Evolutionary conservation across 1,139 yeast genomes (phyloP).

Genomic region (Debaryomycetaceae sp.): DNA sequence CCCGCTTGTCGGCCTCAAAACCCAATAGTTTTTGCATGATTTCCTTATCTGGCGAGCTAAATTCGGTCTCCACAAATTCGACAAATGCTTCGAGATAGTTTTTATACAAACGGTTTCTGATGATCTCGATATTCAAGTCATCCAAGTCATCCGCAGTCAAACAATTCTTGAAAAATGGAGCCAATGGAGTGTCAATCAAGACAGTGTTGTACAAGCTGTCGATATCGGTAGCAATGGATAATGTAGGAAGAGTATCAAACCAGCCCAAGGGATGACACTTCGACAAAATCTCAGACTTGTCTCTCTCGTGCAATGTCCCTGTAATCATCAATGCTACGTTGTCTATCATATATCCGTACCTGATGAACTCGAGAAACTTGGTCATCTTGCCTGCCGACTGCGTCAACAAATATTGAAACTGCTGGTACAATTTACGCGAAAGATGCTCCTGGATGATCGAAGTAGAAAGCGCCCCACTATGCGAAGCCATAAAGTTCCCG

Average conservation of each 20-base stretch:
- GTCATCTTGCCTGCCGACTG: conserved; percentile 81
- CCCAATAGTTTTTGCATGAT: conserved; percentile 73
- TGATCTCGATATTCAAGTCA: conserved; percentile 91
- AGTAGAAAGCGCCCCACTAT: conserved; percentile 79
- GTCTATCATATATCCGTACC: conserved; percentile 98
- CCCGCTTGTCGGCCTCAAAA: conserved; percentile 94
- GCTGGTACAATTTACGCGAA: conserved; percentile 69
- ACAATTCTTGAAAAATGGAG: conserved; percentile 92
- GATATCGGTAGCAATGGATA: conserved; percentile 90
- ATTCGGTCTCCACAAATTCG: conserved; percentile 55
- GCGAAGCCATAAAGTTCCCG: conserved; percentile 83
- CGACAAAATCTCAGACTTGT: conserved; percentile 76
- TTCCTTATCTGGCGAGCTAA: conserved; percentile 76
- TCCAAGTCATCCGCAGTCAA: conserved; percentile 92
- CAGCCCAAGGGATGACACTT: conserved; percentile 97
- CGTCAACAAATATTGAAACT: conserved; percentile 79
- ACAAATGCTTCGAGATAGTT: conserved; percentile 90
- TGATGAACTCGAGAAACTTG: conserved; percentile 83
- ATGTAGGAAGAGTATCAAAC: conserved; percentile 96
- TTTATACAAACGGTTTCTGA: conserved; percentile 86
- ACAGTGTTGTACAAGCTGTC: conserved; percentile 91
- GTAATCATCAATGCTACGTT: conserved; percentile 94
- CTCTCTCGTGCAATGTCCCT: conserved; percentile 94
- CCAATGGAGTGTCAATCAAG: conserved; percentile 95
- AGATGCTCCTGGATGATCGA: conserved; percentile 79